Evolutionary conservation across 805 yeast genomes (phyloP).

Genomic region (Sugiyamaella americana): DNA sequence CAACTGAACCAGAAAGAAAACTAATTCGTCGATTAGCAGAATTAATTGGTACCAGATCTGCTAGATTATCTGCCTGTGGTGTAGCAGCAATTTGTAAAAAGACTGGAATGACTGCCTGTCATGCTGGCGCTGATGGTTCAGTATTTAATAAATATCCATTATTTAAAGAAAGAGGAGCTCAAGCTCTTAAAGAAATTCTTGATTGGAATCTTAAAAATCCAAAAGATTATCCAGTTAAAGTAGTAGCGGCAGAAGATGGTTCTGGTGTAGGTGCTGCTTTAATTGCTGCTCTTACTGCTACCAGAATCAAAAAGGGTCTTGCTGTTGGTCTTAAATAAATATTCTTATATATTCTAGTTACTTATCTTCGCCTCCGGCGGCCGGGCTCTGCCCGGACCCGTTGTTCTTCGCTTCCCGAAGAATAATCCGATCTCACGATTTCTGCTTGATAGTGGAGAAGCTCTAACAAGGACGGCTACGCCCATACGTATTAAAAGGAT

Average conservation of each 20-base stretch:
- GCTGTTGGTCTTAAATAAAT: slow-evolving; percentile 28
- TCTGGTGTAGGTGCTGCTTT: slow-evolving; percentile 98
- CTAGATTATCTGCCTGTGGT: slow-evolving; percentile 90
- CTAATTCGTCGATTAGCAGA: slow-evolving; percentile 78
- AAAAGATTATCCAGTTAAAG: slow-evolving; percentile 69
- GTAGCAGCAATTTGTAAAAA: slow-evolving; percentile 89
- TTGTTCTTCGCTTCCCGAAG: too few relatives aligned
- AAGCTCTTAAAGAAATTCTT: slow-evolving; percentile 81
- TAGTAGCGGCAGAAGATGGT: slow-evolving; percentile 96
- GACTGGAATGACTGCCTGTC: slow-evolving; percentile 62
- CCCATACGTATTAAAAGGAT: too few relatives aligned
- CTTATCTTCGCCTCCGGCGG: not conserved
- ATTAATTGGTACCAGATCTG: slow-evolving; percentile 85
- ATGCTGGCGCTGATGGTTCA: slow-evolving; percentile 96
- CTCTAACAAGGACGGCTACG: too few relatives aligned
- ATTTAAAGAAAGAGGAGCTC: slow-evolving; percentile 83
- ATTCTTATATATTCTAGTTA: not conserved
- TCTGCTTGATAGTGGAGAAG: not conserved
- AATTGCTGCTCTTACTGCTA: slow-evolving; percentile 89
- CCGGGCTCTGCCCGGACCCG: not conserved
- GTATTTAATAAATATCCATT: slow-evolving; percentile 92
- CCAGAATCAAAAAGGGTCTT: slow-evolving; percentile 61
- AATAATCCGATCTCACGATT: not conserved
- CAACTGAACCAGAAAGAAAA: slow-evolving; percentile 74
- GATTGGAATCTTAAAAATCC: slow-evolving; percentile 55